Evolutionary conservation across 2,329 filamentous ascomycete species (phyloP), one percentile per base, ranked within the genome.

Genomic region (Lachnellula hyalina): DNA sequence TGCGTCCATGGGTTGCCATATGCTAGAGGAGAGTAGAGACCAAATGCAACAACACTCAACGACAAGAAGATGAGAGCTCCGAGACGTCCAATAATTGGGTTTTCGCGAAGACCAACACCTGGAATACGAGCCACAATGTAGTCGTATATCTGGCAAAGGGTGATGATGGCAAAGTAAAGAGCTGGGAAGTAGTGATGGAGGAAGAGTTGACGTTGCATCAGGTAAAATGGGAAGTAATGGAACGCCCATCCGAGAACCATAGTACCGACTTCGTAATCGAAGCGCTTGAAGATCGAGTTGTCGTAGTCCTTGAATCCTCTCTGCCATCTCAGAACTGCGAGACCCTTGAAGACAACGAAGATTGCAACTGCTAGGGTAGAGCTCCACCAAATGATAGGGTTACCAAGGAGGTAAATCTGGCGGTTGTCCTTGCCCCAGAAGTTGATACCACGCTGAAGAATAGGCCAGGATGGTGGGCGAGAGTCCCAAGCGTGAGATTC

Each of bases 401-500:
- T 97, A 53, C 94, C 94, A 54, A 96, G 86, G 19, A 99, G 85
- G 73, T 99, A 99, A 65, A 99, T 91, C 71, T 99, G 94, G 58
- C 91, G 90, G 72, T 96, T 81, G 67, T 96, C 82, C 67, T 88
- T 91, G 62, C 93, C 91, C 94, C 94, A 99, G 80, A 99, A 99
- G 77, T 99, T 99, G 80, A 99, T 99, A 67, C 94, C 94, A 59
- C 94, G 90, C 63, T 84, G 84, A 51, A 99, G 83, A 54, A 95
- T 82, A 21, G 94, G 94, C 94, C 94, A 99, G 6, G 91, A 93
- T 35, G 85, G 83, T 34, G 94, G 94, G 46, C 94, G 89, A 47
- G 94, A 97, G 71, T 99, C 94, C 94, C 95, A 99, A 51, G 92
- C 90, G 70, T 99, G 94, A 17, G 92, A 96, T 68, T 99, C 94